A percentile compares a stretch with the other conserved stretches of the same genome.
Conservation (phyloP, 2,329 filamentous ascomycete genomes). For the Pseudovirgaria hyperparasitica region DNA sequence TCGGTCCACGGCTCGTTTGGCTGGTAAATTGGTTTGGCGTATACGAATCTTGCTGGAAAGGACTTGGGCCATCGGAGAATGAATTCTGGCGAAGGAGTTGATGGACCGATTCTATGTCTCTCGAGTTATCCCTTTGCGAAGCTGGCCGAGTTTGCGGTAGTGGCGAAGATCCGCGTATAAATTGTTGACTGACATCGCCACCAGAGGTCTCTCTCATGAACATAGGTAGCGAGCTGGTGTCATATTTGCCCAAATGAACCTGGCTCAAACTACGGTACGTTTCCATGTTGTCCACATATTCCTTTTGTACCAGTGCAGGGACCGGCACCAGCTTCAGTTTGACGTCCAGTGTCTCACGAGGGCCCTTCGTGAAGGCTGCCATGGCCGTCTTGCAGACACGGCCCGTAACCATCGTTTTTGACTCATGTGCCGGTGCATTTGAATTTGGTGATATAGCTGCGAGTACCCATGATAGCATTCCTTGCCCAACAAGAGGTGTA, state of each 20-base stretch:
- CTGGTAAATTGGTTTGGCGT: no score
- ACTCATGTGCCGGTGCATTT: constrained; percentile 43
- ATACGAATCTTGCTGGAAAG: constrained; percentile 13
- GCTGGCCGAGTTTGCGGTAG: no score
- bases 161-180: no score
- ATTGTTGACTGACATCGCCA: no score
- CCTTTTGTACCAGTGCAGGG: constrained; percentile 47
- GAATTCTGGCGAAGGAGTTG: no score
- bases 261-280: constrained; percentile 46
- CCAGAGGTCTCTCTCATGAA: background rate
- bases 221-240: background rate
- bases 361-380: constrained; percentile 69
- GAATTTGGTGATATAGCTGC: constrained; percentile 45
- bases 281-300: constrained; percentile 49
- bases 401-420: constrained; percentile 68
- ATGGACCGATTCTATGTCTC: constrained; percentile 22
- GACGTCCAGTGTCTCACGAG: constrained; percentile 84
- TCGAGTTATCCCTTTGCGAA: constrained; percentile 13
- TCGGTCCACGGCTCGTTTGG: constrained; percentile 31
- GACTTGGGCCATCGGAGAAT: constrained; percentile 3
- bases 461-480: constrained; percentile 80
- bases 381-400: constrained; percentile 78
- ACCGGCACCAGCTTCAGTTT: constrained; percentile 77
- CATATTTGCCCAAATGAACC: constrained; percentile 15
- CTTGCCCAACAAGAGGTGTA: constrained; percentile 84